A percentile compares a stretch with the other conserved stretches of the same genome.
Evolutionary conservation across 148 eudicot species (phyloP).

Genomic region (Rhododendron mucronatum): DNA sequence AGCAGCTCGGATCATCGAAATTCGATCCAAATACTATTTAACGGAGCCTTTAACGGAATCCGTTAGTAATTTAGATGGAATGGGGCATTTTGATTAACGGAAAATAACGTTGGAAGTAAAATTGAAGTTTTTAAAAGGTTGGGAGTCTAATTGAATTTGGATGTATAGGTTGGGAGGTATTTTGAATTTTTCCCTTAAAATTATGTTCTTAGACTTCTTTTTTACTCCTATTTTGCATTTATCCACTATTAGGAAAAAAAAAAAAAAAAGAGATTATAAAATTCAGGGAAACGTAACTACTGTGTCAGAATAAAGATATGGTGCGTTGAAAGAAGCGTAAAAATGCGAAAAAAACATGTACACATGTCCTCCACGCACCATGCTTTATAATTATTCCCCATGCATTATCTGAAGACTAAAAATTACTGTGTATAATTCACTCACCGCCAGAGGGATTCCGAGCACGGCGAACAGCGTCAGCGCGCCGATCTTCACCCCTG

Average conservation of each 20-base stretch:
- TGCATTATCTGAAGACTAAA: neutral
- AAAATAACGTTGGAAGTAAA: no score
- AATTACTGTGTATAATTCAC: neutral
- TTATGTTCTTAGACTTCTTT: no score
- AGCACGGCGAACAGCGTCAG: conserved; percentile 53
- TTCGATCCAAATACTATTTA: no score
- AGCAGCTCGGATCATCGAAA: no score
- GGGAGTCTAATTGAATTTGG: no score
- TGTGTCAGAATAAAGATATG: neutral
- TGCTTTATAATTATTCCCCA: neutral
- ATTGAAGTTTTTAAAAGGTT: no score
- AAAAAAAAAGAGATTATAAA: neutral
- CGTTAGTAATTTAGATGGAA: no score
- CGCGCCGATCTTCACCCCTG: conserved; percentile 40
- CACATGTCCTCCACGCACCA: neutral
- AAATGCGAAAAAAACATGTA: neutral
- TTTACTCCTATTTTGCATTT: neutral
- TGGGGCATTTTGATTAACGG: no score
- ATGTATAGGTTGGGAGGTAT: no score
- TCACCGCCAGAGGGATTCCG: conserved; percentile 81
- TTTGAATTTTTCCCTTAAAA: no score
- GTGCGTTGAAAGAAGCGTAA: neutral
- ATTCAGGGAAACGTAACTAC: neutral
- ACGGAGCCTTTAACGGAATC: no score
- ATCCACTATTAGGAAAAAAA: neutral